Evolutionary conservation across 495 filamentous ascomycete genomes (phyloP).

Genomic region (Daldinia decipiens): DNA sequence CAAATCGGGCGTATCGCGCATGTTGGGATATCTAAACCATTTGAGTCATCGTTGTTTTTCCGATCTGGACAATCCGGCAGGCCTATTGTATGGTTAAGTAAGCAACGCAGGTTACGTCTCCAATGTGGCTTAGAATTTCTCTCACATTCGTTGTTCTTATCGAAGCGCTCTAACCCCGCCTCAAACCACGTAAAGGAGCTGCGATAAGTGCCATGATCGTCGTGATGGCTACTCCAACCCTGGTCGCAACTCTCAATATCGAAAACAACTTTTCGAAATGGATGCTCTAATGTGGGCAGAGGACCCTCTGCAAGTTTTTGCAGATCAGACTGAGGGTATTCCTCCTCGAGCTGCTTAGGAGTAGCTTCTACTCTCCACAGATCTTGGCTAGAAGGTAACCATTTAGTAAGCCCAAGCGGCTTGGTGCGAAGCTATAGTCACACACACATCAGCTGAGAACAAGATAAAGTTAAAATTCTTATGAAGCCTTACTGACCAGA

Average conservation of each 20-base stretch:
- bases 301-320: constrained; percentile 47
- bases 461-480: not conserved
- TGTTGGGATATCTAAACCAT: constrained; percentile 17
- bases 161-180: constrained; percentile 62
- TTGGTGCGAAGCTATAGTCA: constrained; percentile 53
- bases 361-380: constrained; percentile 25
- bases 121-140: not conserved
- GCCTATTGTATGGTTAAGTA: constrained; percentile 10
- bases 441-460: constrained; percentile 8
- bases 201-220: constrained; percentile 59
- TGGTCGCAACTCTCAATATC: constrained; percentile 73
- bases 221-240: constrained; percentile 61
- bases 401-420: constrained; percentile 53
- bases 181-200: constrained; percentile 79
- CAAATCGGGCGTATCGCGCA: constrained; percentile 45
- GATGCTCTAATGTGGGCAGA: constrained; percentile 50
- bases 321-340: constrained; percentile 48
- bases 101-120: not conserved
- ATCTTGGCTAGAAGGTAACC: constrained; percentile 37
- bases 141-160: constrained; percentile 40
- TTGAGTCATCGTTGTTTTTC: constrained; percentile 1
- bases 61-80: constrained; percentile 12
- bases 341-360: constrained; percentile 41
- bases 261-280: constrained; percentile 71
- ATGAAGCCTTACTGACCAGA: constrained; percentile 44